Conservation (phyloP, 192 early-diverging fungal genomes). For the Backusella liffmaniae region DNA sequence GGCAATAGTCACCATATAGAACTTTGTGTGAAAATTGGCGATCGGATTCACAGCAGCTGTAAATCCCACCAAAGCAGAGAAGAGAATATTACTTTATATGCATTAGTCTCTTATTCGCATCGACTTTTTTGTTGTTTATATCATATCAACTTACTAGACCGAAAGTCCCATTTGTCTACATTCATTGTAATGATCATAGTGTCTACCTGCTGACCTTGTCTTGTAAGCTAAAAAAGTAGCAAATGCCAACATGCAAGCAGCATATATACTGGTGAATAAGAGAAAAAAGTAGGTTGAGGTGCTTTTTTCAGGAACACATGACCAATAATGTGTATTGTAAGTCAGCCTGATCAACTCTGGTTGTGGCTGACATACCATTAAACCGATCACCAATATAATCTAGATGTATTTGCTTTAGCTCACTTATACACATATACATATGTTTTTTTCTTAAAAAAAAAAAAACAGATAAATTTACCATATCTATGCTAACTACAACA, state of each 20-base stretch:
- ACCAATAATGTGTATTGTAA: constrained; percentile 40
- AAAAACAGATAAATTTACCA: constrained; percentile 25
- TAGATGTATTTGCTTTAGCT: constrained; percentile 1
- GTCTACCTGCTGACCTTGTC: constrained; percentile 41
- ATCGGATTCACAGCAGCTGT: constrained; percentile 35
- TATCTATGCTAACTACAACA: constrained; percentile 31
- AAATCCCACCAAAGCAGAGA: constrained; percentile 43
- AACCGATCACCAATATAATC: constrained; percentile 37
- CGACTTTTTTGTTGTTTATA: neutral
- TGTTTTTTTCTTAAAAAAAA: too few relatives aligned
- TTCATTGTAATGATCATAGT: constrained; percentile 43
- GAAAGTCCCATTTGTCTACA: constrained; percentile 50
- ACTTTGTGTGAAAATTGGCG: constrained; percentile 43
- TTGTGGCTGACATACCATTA: constrained; percentile 29
- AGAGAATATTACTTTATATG: constrained; percentile 42
- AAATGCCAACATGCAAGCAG: constrained; percentile 30
- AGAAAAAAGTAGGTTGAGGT: neutral
- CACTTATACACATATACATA: neutral
- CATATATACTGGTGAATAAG: constrained; percentile 22
- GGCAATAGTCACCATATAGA: constrained; percentile 36
- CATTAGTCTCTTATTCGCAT: neutral
- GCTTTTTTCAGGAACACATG: constrained; percentile 26
- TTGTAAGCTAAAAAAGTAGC: constrained; percentile 51
- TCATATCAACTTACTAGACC: constrained; percentile 45
- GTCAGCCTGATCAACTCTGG: constrained; percentile 27